Percentiles rank a stretch among this genome's conserved stretches.
Evolutionary conservation across 495 filamentous ascomycete species (phyloP).

Genomic region (Mytilinidion resinicola): DNA sequence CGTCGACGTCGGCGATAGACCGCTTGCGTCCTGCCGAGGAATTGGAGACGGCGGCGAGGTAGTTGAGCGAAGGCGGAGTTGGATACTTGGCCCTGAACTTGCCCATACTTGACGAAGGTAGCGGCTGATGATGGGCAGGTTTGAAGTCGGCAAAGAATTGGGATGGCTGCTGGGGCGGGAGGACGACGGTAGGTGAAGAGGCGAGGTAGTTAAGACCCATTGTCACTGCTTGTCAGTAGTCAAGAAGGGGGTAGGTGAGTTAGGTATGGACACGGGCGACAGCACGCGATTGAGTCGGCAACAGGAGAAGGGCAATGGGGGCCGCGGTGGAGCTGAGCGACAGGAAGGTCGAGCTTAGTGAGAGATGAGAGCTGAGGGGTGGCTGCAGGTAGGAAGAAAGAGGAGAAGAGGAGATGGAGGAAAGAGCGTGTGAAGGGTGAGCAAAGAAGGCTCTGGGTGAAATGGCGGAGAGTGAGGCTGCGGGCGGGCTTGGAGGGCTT

Average conservation of each 20-base stretch:
- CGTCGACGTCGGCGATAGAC: constrained; percentile 56
- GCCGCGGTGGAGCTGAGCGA: constrained; percentile 14
- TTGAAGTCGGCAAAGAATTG: constrained; percentile 14
- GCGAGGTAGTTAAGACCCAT: constrained; percentile 34
- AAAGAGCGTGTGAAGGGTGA: constrained; percentile 3
- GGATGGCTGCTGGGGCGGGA: constrained; percentile 25
- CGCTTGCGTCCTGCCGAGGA: constrained; percentile 54
- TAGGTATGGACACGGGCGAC: constrained; percentile 19
- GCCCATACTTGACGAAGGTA: constrained; percentile 11
- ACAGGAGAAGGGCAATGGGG: constrained; percentile 4
- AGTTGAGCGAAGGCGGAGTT: constrained; percentile 30
- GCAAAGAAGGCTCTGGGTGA: not conserved
- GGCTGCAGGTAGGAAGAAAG: not conserved
- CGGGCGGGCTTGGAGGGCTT: constrained; percentile 3
- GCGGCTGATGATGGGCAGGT: constrained; percentile 15
- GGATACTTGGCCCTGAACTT: constrained; percentile 26
- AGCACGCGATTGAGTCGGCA: constrained; percentile 13
- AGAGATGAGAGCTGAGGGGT: constrained; percentile 1
- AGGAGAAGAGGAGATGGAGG: constrained; percentile 5
- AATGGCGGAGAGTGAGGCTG: constrained; percentile 7
- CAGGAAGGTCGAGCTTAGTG: constrained; percentile 12
- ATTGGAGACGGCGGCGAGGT: constrained; percentile 30
- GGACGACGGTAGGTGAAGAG: constrained; percentile 29
- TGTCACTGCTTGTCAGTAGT: constrained; percentile 30
- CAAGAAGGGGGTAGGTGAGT: constrained; percentile 8